Evolutionary conservation across 2,329 filamentous ascomycete genomes (phyloP).

Genomic region (Akanthomyces lecanii): DNA sequence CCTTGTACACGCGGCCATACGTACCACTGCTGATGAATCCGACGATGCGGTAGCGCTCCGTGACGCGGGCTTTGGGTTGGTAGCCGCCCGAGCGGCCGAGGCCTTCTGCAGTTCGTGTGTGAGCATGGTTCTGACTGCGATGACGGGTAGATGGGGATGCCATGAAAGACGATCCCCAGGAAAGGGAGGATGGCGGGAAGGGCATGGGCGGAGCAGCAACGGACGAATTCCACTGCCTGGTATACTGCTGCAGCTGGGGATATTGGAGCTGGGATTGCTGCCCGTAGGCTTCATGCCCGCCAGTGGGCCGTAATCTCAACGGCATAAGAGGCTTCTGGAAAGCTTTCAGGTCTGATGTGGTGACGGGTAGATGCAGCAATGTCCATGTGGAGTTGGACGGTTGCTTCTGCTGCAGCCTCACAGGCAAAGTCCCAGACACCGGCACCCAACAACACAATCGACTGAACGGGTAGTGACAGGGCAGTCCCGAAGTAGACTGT

Average conservation of each 20-base stretch:
- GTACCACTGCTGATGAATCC: slow-evolving; percentile 98
- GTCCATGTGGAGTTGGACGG: background rate
- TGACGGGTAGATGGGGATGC: background rate
- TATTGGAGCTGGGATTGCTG: background rate
- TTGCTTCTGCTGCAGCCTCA: background rate
- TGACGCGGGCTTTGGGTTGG: slow-evolving; percentile 78
- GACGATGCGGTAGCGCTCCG: slow-evolving; percentile 91
- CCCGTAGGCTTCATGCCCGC: background rate
- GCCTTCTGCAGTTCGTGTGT: slow-evolving; percentile 44
- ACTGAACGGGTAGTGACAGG: background rate
- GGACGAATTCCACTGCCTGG: slow-evolving; percentile 8
- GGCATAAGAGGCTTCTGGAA: background rate
- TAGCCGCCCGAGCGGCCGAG: slow-evolving; percentile 52
- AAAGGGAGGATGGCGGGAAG: slow-evolving; percentile 7
- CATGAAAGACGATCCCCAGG: background rate
- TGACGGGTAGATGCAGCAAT: background rate
- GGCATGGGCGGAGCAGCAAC: slow-evolving; percentile 15
- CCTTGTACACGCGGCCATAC: slow-evolving; percentile 97
- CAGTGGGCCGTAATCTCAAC: background rate
- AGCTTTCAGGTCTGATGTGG: background rate
- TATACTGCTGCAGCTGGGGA: background rate
- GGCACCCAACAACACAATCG: background rate
- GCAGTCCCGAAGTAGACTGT: no score
- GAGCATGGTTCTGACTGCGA: slow-evolving; percentile 26
- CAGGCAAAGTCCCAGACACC: background rate